Conservation (phyloP, 257 asterid species). For the Fraxinus quadrangulata region DNA sequence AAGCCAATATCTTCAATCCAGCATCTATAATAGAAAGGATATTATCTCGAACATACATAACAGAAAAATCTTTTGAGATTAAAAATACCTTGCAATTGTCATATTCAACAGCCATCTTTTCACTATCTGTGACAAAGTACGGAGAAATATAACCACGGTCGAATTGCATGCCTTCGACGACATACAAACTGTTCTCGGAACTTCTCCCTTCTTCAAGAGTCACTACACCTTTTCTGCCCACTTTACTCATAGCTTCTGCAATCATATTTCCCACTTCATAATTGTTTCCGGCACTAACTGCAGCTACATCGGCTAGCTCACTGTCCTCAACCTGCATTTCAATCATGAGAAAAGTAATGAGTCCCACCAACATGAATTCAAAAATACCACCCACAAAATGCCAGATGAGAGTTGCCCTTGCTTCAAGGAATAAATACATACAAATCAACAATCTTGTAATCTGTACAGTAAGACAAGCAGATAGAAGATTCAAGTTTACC, state of each 20-base stretch:
- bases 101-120: conserved; percentile 47
- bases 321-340: conserved; percentile 41
- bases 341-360: not conserved
- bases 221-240: conserved; percentile 46
- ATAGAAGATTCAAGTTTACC: conserved; percentile 28
- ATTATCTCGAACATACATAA: not conserved
- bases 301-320: conserved; percentile 47
- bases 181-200: conserved; percentile 34
- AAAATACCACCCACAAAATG: not conserved
- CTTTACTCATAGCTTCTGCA: conserved; percentile 44
- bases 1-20: not conserved
- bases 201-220: conserved; percentile 48
- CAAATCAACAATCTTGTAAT: not conserved
- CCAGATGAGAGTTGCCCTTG: not conserved
- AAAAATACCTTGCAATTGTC: conserved; percentile 41
- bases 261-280: conserved; percentile 46
- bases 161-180: conserved; percentile 49
- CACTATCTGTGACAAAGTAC: conserved; percentile 42
- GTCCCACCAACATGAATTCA: not conserved
- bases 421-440: not conserved
- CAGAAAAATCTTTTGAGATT: not conserved
- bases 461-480: not conserved
- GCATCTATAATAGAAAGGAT: not conserved
- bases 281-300: conserved; percentile 48
- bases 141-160: conserved; percentile 52